Base-by-base conservation (phyloP, 306 rosid genomes). In the Bauhinia variegata region DNA sequence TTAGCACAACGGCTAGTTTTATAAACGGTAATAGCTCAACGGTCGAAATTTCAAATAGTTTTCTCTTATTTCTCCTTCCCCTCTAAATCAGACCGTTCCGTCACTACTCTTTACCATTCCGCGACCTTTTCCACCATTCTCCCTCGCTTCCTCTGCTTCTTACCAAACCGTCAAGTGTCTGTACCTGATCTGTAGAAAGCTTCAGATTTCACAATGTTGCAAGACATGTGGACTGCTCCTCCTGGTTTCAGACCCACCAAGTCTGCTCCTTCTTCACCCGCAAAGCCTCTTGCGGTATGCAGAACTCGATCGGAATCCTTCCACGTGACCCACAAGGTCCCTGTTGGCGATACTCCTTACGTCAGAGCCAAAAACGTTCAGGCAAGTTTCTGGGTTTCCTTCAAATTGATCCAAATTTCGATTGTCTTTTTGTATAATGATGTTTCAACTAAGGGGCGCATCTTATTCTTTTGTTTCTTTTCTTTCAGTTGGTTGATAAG, bases 321-420 rank as follows among this genome's bases (percentile, higher is more conserved):
- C 59, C 97, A 95, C 30, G 68, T 90, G 5, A 48, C 96, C 9
- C 96, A 95, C 62, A 95, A 95, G 82, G 92, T 95, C 41, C 99
- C 99, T 0, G 64, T 75, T 6, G 99, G 97, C 0, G 97, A 90
- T 59, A 54, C 85, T n/a, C 99, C 99, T 55, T 95, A 95, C 44
- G 99, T 95, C 17, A 71, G 97, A 81, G 99, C 99, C 66, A 95
- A 95, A 68, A 95, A 95, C 13, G 97, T 90, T 54, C 99, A 95
- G 86, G 99, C 74, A 70, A 59, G 72, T 33, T 60, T 76, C 42
- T 63, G 19, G 72, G 36, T 31, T 32, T 16, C 18, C 16, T 18
- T 16, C 0, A 10, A 63, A 14, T 11, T 33, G 4, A 0, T 47
- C 34, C 28, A 0, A 3, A 6, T 16, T 30, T 57, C 19, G n/a